phyloP scores from a whole-genome alignment of 306 rosid species.

The Adenanthera pavonina region DNA sequence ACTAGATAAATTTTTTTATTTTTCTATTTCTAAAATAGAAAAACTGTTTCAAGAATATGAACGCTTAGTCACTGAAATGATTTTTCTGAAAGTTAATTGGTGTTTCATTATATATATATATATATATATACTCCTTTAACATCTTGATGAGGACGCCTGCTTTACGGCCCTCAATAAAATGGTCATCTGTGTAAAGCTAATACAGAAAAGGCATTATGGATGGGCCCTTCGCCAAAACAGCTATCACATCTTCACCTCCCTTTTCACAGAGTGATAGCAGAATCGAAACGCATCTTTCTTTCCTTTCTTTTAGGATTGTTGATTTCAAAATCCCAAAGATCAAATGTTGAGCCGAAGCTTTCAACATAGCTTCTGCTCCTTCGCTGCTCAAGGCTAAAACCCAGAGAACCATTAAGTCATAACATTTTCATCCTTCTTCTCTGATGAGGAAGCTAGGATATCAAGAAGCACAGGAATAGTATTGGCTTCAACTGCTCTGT shows the following conservation, averaged over 20 bases:
- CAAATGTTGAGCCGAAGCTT: slow-evolving; percentile 36
- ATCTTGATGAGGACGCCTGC: not conserved
- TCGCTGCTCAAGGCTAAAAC: slow-evolving; percentile 55
- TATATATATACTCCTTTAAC: too few relatives aligned
- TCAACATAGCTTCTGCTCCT: slow-evolving; percentile 50
- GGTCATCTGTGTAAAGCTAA: not conserved
- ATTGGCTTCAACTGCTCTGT: slow-evolving; percentile 57
- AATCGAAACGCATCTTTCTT: slow-evolving; percentile 66
- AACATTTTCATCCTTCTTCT: slow-evolving; percentile 43
- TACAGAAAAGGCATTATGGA: not conserved
- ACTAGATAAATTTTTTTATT: too few relatives aligned
- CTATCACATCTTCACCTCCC: slow-evolving; percentile 53
- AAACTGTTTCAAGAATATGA: too few relatives aligned
- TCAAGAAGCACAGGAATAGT: slow-evolving; percentile 48
- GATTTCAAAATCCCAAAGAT: slow-evolving; percentile 40
- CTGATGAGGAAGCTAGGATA: slow-evolving; percentile 41
- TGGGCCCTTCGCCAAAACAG: slow-evolving; percentile 45
- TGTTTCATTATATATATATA: too few relatives aligned
- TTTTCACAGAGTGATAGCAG: slow-evolving; percentile 63
- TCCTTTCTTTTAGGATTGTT: not conserved
- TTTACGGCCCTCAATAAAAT: not conserved
- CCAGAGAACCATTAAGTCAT: slow-evolving; percentile 55
- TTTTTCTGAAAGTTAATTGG: too few relatives aligned
- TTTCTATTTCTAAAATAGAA: too few relatives aligned
- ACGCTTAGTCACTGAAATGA: too few relatives aligned